Conservation (phyloP, 176 grass and related monocot species). For the Pontederia paniculata region DNA sequence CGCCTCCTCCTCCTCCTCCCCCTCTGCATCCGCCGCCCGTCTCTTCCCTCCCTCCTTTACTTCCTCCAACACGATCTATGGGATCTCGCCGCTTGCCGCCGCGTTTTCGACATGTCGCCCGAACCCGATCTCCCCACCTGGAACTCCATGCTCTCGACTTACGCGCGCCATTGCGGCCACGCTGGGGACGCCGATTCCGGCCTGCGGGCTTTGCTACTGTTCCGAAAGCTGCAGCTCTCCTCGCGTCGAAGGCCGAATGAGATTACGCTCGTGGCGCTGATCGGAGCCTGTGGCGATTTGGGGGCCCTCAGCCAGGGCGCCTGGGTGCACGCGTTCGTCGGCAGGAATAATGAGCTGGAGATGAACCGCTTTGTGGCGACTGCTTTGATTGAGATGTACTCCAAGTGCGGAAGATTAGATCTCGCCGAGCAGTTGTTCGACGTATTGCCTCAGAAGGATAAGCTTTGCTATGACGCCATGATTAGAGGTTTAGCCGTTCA, state of each 20-base stretch:
- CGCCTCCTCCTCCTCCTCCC: conserved; percentile 26
- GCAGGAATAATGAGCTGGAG: background rate
- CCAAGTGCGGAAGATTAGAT: conserved; percentile 26
- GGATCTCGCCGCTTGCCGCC: conserved; percentile 19
- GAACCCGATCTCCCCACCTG: conserved; percentile 27
- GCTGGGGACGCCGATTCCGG: conserved; percentile 8
- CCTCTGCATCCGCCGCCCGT: background rate
- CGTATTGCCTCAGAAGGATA: conserved; percentile 10
- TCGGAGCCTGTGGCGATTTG: conserved; percentile 27
- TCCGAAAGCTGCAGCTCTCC: conserved; percentile 5
- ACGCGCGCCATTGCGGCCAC: conserved; percentile 6
- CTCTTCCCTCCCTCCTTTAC: background rate
- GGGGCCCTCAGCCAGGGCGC: conserved; percentile 23
- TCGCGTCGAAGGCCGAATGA: conserved; percentile 15
- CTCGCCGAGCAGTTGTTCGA: conserved; percentile 33
- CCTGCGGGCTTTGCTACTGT: conserved; percentile 12
- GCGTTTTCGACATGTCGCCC: conserved; percentile 18
- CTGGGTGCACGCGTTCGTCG: conserved; percentile 30
- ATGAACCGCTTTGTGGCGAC: conserved; percentile 26
- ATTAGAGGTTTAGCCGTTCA: conserved; percentile 30
- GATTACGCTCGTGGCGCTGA: conserved; percentile 32
- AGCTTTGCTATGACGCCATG: conserved; percentile 37
- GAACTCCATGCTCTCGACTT: conserved; percentile 28
- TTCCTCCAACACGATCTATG: background rate
- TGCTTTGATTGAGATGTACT: conserved; percentile 30